Base-by-base conservation (phyloP, 805 yeast species). In the Schizosaccharomyces lindneri region DNA sequence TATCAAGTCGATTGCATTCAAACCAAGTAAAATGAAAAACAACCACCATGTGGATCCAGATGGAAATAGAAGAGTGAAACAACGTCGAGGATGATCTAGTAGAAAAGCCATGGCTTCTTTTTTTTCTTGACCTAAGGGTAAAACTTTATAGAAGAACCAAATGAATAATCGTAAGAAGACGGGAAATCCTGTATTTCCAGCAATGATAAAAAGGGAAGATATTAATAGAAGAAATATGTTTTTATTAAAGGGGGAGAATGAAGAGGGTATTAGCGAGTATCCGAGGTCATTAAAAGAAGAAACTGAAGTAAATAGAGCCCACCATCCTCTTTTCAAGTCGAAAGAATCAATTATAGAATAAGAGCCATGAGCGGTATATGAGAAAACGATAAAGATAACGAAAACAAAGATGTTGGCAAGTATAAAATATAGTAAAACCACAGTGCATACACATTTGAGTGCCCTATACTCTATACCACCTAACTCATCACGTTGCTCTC, bases 381-480 rank as follows among this genome's bases (percentile, higher is more conserved):
- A 78, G 83, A 87, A 93, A 1, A 76, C 74, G 19, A 71, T 63
- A 9, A 72, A 57, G 15, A 21, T 39, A 17, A 57, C 27, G 31
- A 57, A n/a, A 0, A 83, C 75, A 21, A 84, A 71, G 3, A 85
- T 63, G 67, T 85, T 87, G 68, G 87, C 81, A 0, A 95, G 95
- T 62, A 88, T 64, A 67, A 86, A 88, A 68, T 86, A 93, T 5
- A 70, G 63, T 0, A 80, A 69, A 15, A 90, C 71, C 57, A 90
- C 78, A 65, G 79, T 78, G 63, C 84, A 80, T 62, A 93, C 73
- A 9, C 88, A 73, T 68, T 87, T 87, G 63, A 86, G 77, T 0
- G 99, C 87, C 55, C 97, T 78, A 70, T 93, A 93, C 69, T 93
- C 99, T 17, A 93, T 96, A 60, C 98, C 99, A 48, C 98, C 99